Percentiles rank a stretch among this genome's conserved stretches.
These are phyloP conservation scores for Ochetophila trinervis DNA, from an alignment of 306 rosid species.

Conservation along the genomic window DNA sequence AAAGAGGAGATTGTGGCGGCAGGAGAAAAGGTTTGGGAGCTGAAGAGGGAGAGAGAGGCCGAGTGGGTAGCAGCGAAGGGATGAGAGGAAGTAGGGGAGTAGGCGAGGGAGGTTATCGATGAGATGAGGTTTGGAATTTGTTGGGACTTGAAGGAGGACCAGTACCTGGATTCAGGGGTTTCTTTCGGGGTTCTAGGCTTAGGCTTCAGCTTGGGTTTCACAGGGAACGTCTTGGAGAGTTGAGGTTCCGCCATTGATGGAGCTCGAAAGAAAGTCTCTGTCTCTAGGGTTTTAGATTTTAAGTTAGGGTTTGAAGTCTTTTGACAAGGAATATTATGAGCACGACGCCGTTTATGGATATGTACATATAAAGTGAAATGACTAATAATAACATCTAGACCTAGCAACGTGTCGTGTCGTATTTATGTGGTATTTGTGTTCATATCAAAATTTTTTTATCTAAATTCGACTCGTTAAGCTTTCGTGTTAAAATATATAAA, in stretches of 20 bases:
- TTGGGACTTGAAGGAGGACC: conserved; percentile 75
- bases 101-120: conserved; percentile 55
- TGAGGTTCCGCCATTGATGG: conserved; percentile 54
- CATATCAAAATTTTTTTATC: too few species aligned
- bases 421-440: too few species aligned
- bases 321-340: not conserved
- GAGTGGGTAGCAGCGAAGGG: conserved; percentile 69
- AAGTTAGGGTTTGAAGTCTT: not conserved
- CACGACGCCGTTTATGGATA: too few species aligned
- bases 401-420: too few species aligned
- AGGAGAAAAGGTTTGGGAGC: conserved; percentile 43
- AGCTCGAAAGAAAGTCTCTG: not conserved
- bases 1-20: conserved; percentile 54
- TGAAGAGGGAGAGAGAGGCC: conserved; percentile 54
- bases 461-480: too few species aligned
- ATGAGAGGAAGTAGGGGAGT: conserved; percentile 56
- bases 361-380: too few species aligned
- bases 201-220: conserved; percentile 66
- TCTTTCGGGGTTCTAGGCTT: conserved; percentile 58
- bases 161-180: conserved; percentile 70
- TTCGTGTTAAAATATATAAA: too few species aligned
- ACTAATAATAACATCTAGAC: too few species aligned
- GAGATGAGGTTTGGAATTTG: conserved; percentile 60
- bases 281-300: conserved; percentile 34
- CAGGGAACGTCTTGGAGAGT: conserved; percentile 40